These are phyloP conservation scores for Apostasia shenzhenica DNA, from an alignment of 106 monocot genomes.

Conservation along the genomic window DNA sequence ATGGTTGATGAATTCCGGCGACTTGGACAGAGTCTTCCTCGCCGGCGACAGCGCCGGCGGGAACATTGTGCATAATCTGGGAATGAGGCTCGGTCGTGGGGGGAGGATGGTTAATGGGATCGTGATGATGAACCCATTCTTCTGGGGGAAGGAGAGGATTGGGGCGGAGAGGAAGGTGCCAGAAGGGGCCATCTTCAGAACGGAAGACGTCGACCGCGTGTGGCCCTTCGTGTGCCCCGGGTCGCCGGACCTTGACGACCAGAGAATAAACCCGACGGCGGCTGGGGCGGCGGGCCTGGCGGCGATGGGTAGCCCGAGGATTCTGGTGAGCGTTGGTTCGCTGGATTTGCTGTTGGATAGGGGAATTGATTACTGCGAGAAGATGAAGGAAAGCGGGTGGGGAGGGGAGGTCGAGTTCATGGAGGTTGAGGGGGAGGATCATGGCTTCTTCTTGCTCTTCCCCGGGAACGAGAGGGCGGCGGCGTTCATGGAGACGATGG, in stretches of 20 bases:
- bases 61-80: conserved; percentile 26
- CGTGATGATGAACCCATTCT: conserved; percentile 19
- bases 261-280: conserved; percentile 9
- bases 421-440: conserved; percentile 13
- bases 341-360: conserved; percentile 14
- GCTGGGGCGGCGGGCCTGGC: background rate
- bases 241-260: conserved; percentile 2
- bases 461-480: background rate
- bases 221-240: conserved; percentile 2
- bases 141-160: conserved; percentile 1
- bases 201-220: background rate
- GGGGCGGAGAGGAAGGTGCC: background rate
- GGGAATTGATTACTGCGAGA: conserved; percentile 3
- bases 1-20: conserved; percentile 31
- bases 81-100: conserved; percentile 3
- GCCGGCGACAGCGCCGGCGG: conserved; percentile 51
- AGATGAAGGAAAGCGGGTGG: conserved; percentile 10
- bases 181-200: background rate
- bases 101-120: conserved; percentile 1
- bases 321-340: conserved; percentile 19
- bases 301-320: conserved; percentile 14
- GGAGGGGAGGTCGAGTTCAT: conserved; percentile 3
- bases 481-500: conserved; percentile 5
- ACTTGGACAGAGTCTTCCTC: conserved; percentile 28
- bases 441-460: conserved; percentile 10